Percentiles rank a stretch among this genome's conserved stretches.
These are phyloP conservation scores for Talaromyces sp. DNA, from an alignment of 2,329 filamentous ascomycete species.

Conservation along the genomic window DNA sequence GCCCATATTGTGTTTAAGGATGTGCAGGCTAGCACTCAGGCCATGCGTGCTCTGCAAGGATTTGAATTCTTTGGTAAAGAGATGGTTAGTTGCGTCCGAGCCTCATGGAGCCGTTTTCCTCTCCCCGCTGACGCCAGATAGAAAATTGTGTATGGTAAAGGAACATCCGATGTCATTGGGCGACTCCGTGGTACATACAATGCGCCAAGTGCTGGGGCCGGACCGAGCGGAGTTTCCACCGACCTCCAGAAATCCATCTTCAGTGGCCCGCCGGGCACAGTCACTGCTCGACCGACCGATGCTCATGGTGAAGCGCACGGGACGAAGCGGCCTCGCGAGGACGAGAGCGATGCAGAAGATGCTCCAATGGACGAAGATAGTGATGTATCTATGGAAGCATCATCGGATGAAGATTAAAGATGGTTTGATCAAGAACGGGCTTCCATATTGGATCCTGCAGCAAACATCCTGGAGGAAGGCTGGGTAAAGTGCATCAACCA, in stretches of 20 bases:
- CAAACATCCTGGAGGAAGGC: constrained; percentile 8
- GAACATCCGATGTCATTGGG: constrained; percentile 82
- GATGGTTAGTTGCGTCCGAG: constrained; percentile 64
- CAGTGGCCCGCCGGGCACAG: constrained; percentile 58
- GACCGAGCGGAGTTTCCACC: constrained; percentile 66
- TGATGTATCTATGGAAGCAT: constrained; percentile 70
- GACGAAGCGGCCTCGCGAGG: constrained; percentile 71
- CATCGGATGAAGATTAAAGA: constrained; percentile 70
- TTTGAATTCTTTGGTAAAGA: constrained; percentile 82
- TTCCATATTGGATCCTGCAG: constrained; percentile 5
- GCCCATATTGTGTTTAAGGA: constrained; percentile 92
- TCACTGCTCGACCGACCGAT: constrained; percentile 55
- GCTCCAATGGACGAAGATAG: constrained; percentile 68
- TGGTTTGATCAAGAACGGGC: neutral
- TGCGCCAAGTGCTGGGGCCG: constrained; percentile 57
- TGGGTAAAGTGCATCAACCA: neutral
- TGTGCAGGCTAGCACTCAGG: constrained; percentile 87
- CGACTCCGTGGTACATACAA: constrained; percentile 92
- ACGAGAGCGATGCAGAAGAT: constrained; percentile 58
- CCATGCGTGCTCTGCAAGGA: constrained; percentile 84
- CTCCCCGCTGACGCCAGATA: constrained; percentile 42
- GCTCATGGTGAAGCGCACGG: constrained; percentile 55
- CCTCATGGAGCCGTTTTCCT: neutral
- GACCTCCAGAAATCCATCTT: constrained; percentile 81
- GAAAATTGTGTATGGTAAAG: constrained; percentile 90